Base-by-base conservation (phyloP, 495 filamentous ascomycete species). In the Polyplosphaeria fusca region DNA sequence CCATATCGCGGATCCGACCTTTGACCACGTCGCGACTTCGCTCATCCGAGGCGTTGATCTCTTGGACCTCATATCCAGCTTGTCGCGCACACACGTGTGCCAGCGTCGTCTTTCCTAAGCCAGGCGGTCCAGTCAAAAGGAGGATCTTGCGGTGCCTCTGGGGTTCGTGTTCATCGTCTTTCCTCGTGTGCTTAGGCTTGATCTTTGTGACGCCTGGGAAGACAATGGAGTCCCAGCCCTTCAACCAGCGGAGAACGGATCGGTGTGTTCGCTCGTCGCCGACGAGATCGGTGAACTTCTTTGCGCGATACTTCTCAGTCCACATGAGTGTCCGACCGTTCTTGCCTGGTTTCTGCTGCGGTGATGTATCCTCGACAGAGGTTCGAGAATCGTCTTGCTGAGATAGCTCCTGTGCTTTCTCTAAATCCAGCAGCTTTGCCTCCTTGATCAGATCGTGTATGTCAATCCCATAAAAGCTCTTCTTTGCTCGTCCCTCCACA, bases 51-150 rank as follows among this genome's bases (percentile, higher is more conserved):
- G 88, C 88, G 60, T 92, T 92, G 69, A 92, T 89, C 68, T 92
- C 88, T 55, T 96, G 79, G 3, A 95, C 87, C 63, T 96, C 92
- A 67, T 96, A 98, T 16, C 93, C 93, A 13, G 93, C 92, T 66
- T 98, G 93, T 61, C 77, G 83, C 0, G 93, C 93, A 68, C 93
- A 96, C 5, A 98, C 93, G 72, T 98, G 93, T 1, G 93, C 94
- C 26, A 98, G 70, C 0, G 93, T 98, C 0, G 93, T 98, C 75
- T 98, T 98, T 12, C 93, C 93, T 13, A 98, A 76, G 3, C 93
- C 93, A 1, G 93, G 91, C 5, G 92, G 89, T 0, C 93, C 93
- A 32, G 90, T 88, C 1, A 98, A 74, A 63, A 98, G 76, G 27
- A 98, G 74, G 24, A 98, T 88, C 68, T 96, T 97, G 49, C 86